These are phyloP conservation scores for Yarrowia galli DNA, from an alignment of 1,139 yeast species.

Conservation along the genomic window DNA sequence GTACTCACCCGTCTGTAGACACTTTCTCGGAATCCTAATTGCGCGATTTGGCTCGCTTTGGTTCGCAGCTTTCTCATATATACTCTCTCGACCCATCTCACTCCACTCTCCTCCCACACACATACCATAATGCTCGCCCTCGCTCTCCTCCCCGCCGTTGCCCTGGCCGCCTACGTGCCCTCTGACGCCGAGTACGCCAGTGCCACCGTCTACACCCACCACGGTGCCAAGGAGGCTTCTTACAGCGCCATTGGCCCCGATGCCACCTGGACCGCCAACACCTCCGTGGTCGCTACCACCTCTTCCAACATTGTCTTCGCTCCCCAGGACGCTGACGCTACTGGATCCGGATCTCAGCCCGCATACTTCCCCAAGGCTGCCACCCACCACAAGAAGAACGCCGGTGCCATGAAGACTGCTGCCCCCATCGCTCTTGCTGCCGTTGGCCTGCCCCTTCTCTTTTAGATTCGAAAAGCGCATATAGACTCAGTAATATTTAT, in stretches of 20 bases:
- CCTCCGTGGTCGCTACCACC: conserved; percentile 5
- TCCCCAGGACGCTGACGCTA: conserved; percentile 22
- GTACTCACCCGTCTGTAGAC: background rate
- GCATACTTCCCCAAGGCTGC: conserved; percentile 35
- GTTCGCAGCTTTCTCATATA: conserved; percentile 31
- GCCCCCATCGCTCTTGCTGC: conserved; percentile 38
- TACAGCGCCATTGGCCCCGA: conserved; percentile 25
- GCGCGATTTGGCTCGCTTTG: conserved; percentile 33
- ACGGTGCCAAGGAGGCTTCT: conserved; percentile 37
- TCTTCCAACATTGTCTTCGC: background rate
- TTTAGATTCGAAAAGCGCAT: conserved; percentile 35
- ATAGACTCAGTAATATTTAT: conserved; percentile 35
- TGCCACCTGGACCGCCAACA: conserved; percentile 18
- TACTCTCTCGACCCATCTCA: conserved; percentile 27
- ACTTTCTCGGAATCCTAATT: conserved; percentile 36
- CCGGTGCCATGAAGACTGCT: conserved; percentile 19
- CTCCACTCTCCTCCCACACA: conserved; percentile 7
- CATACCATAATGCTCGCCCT: conserved; percentile 34
- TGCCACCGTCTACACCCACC: conserved; percentile 18
- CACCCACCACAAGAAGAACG: conserved; percentile 33
- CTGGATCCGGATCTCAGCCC: conserved; percentile 26
- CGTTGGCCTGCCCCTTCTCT: conserved; percentile 35
- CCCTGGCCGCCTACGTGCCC: conserved; percentile 33
- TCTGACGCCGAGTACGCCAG: conserved; percentile 30
- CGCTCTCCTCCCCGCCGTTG: conserved; percentile 34